Evolutionary conservation across 2,329 filamentous ascomycete species (phyloP).

Genomic region (Arachnopeziza araneosa): DNA sequence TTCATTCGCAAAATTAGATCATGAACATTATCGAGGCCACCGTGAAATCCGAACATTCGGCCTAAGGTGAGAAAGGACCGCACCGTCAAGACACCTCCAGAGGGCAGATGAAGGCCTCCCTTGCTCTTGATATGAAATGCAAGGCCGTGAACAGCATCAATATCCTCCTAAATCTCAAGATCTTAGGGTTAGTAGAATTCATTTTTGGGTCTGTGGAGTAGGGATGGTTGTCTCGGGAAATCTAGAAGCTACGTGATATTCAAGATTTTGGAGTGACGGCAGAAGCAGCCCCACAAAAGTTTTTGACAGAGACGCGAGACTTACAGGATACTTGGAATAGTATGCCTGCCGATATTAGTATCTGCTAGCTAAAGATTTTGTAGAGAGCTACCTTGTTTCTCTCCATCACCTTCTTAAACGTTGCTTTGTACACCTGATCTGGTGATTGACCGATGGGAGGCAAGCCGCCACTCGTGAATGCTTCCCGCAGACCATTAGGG

Average conservation of each 20-base stretch:
- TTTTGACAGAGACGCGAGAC: too few species aligned
- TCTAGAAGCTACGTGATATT: too few species aligned
- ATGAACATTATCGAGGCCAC: conserved; percentile 71
- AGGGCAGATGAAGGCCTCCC: conserved; percentile 57
- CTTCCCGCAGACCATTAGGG: conserved; percentile 72
- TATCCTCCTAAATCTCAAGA: conserved; percentile 49
- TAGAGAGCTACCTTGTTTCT: conserved; percentile 49
- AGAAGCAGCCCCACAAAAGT: too few species aligned
- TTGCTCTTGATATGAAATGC: conserved; percentile 58
- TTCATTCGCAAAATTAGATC: conserved; percentile 64
- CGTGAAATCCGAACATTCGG: conserved; percentile 71
- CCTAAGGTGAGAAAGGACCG: conserved; percentile 73
- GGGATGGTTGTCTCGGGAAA: too few species aligned
- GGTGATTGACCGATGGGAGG: conserved; percentile 67
- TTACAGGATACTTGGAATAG: conserved; percentile 65
- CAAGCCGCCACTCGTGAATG: conserved; percentile 79
- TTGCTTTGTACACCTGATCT: conserved; percentile 69
- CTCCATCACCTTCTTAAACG: conserved; percentile 63
- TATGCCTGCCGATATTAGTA: conserved; percentile 46
- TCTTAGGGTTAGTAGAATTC: too few species aligned
- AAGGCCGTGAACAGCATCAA: conserved; percentile 60
- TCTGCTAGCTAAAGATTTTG: not conserved
- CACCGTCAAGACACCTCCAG: conserved; percentile 67
- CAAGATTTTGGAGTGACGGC: too few species aligned
- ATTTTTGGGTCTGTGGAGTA: too few species aligned